phyloP scores from a whole-genome alignment of 2,329 filamentous ascomycete genomes.

The Didymella lethalis region DNA sequence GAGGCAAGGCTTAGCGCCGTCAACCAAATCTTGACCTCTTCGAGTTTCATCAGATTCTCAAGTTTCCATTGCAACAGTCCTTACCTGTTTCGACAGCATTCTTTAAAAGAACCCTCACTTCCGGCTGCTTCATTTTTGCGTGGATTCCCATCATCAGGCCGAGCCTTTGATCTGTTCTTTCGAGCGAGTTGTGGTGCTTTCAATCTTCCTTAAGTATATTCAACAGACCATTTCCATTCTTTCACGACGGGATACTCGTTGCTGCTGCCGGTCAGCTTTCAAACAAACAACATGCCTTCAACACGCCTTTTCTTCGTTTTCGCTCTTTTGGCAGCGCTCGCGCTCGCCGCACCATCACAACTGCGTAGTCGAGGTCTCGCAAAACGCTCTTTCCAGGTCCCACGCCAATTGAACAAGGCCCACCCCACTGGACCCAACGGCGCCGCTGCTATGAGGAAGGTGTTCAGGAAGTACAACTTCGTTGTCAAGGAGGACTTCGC shows the following conservation, averaged over 20 bases:
- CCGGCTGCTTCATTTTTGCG: slow-evolving; percentile 37
- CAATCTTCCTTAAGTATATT: slow-evolving; percentile 28
- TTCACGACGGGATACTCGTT: slow-evolving; percentile 33
- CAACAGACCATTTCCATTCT: slow-evolving; percentile 33
- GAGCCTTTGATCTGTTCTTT: slow-evolving; percentile 39
- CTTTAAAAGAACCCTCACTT: slow-evolving; percentile 40
- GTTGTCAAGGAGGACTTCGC: slow-evolving; percentile 33
- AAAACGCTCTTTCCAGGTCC: slow-evolving; percentile 69
- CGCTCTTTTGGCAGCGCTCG: slow-evolving; percentile 58
- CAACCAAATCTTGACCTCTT: slow-evolving; percentile 19
- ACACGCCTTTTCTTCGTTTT: slow-evolving; percentile 53
- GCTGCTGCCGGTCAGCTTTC: slow-evolving; percentile 51
- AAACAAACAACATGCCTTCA: slow-evolving; percentile 48
- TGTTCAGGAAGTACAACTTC: slow-evolving; percentile 71
- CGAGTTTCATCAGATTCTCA: slow-evolving; percentile 26
- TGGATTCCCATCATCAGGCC: slow-evolving; percentile 40
- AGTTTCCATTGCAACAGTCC: slow-evolving; percentile 20
- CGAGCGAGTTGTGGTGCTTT: slow-evolving; percentile 28
- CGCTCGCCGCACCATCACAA: slow-evolving; percentile 57
- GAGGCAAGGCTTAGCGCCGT: slow-evolving; percentile 23
- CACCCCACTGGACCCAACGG: slow-evolving; percentile 63
- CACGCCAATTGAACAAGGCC: slow-evolving; percentile 63
- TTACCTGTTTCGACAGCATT: slow-evolving; percentile 25
- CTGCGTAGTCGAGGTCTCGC: slow-evolving; percentile 46
- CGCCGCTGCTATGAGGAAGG: slow-evolving; percentile 68